Evolutionary conservation across 1,139 yeast genomes (phyloP).

Genomic region (Magnusiomyces sp.): DNA sequence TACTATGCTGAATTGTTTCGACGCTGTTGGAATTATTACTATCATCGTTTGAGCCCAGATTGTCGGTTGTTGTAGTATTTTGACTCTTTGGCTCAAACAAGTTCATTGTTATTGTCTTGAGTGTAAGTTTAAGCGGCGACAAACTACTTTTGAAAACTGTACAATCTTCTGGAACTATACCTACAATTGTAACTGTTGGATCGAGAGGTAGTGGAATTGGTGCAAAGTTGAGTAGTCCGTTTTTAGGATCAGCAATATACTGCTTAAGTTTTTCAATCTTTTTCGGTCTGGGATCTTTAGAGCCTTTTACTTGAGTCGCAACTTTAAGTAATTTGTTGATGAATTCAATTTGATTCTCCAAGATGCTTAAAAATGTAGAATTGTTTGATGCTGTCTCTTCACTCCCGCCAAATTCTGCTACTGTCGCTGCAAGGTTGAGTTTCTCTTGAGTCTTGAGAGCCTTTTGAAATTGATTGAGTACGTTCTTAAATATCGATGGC

Average conservation of each 20-base stretch:
- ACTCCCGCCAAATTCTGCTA: background rate
- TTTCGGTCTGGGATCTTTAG: constrained; percentile 49
- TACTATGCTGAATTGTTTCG: background rate
- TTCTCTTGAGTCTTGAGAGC: constrained; percentile 23
- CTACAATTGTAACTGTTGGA: constrained; percentile 58
- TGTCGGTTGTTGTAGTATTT: background rate
- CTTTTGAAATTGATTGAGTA: constrained; percentile 28
- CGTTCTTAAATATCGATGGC: constrained; percentile 24
- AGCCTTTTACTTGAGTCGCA: constrained; percentile 38
- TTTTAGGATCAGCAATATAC: constrained; percentile 32
- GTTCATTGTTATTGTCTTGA: constrained; percentile 40
- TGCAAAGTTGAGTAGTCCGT: constrained; percentile 38
- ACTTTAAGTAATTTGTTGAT: constrained; percentile 37
- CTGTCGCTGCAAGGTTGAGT: background rate
- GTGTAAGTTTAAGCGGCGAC: constrained; percentile 76
- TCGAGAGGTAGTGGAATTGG: constrained; percentile 66
- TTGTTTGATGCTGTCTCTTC: background rate
- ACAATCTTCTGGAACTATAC: constrained; percentile 72
- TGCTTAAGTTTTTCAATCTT: constrained; percentile 42
- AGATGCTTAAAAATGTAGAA: constrained; percentile 9
- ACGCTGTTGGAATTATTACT: background rate
- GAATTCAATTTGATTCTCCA: constrained; percentile 40
- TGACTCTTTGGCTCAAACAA: background rate
- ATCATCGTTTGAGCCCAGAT: background rate
- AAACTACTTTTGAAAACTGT: constrained; percentile 85